These are phyloP conservation scores for Rubroshorea leprosula DNA, from an alignment of 345 rosid genomes.

Conservation along the genomic window DNA sequence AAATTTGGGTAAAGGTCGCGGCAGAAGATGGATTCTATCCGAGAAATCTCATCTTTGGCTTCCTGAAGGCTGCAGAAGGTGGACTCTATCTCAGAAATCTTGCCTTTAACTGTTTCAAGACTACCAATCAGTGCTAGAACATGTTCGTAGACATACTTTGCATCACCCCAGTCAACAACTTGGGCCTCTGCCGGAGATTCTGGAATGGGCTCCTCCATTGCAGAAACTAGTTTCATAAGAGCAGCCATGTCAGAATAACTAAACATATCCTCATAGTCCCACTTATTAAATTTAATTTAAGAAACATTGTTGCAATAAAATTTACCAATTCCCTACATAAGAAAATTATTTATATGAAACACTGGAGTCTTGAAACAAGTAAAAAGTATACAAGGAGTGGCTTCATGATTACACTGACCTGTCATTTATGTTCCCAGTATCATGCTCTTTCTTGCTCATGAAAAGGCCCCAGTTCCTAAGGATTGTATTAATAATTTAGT, in stretches of 20 bases:
- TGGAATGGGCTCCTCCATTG: slow-evolving; percentile 10
- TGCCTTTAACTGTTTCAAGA: slow-evolving; percentile 82
- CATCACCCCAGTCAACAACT: slow-evolving; percentile 37
- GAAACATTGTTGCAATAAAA: no score
- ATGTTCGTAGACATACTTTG: slow-evolving; percentile 51
- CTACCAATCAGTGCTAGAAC: slow-evolving; percentile 79
- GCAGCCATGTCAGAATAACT: not conserved
- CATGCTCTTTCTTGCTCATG: no score
- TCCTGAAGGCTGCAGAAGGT: slow-evolving; percentile 91
- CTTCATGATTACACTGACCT: no score
- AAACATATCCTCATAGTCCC: not conserved
- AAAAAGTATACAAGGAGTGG: not conserved
- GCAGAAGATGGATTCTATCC: slow-evolving; percentile 87
- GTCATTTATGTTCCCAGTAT: no score
- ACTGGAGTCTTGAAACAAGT: no score
- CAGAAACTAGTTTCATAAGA: slow-evolving; percentile 3
- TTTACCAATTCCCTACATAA: not conserved
- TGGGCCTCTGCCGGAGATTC: slow-evolving; percentile 5
- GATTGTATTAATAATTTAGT: no score
- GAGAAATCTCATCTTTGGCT: slow-evolving; percentile 83
- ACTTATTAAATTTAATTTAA: no score
- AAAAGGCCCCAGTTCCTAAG: no score
- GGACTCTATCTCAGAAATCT: slow-evolving; percentile 86
- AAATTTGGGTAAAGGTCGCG: slow-evolving; percentile 71
- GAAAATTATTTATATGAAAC: no score